These are phyloP conservation scores for Umbellularia californica DNA, from an alignment of 164 flowering plant species.

Conservation along the genomic window DNA sequence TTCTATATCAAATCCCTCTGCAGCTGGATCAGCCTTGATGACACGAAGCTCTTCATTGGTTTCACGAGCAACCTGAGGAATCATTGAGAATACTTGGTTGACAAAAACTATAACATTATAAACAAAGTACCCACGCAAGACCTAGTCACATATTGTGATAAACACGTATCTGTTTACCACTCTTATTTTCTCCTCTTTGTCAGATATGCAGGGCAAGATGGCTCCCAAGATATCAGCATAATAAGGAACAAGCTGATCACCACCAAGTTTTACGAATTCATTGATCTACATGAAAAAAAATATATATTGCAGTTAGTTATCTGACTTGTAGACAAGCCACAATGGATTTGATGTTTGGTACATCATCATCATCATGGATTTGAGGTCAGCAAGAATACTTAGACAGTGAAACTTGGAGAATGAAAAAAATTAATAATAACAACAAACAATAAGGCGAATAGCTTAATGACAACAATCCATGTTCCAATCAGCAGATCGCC, in stretches of 20 bases:
- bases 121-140: background rate
- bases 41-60: slow-evolving; percentile 91
- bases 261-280: slow-evolving; percentile 97
- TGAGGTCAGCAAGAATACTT: background rate
- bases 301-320: background rate
- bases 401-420: background rate
- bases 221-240: slow-evolving; percentile 93
- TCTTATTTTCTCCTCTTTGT: slow-evolving; percentile 94
- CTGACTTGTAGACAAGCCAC: background rate
- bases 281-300: slow-evolving; percentile 54
- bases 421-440: background rate
- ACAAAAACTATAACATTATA: background rate
- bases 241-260: slow-evolving; percentile 92
- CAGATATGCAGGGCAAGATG: slow-evolving; percentile 90
- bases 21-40: slow-evolving; percentile 59
- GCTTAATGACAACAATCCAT: background rate
- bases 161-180: slow-evolving; percentile 45
- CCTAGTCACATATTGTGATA: background rate
- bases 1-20: slow-evolving; percentile 88
- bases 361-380: too few species aligned
- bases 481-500: background rate
- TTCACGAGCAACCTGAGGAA: slow-evolving; percentile 89
- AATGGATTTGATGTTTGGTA: too few species aligned
- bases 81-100: background rate
- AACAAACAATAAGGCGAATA: too few species aligned